Conservation (phyloP, 2,329 filamentous ascomycete species). For the Didymella sp. region DNA sequence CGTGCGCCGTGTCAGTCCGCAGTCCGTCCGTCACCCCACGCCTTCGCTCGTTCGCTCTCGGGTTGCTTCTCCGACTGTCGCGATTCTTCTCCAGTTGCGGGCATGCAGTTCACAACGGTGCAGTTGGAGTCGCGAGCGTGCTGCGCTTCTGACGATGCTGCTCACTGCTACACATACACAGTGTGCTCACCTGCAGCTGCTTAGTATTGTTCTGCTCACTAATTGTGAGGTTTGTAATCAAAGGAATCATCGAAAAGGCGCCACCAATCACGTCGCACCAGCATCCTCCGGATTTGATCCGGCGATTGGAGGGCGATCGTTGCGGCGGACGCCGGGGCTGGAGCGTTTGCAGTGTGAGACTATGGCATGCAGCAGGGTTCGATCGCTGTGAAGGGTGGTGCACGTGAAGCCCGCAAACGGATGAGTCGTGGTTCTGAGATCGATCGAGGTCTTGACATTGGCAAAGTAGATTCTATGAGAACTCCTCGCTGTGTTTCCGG, state of each 20-base stretch:
- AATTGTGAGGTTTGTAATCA: slow-evolving; percentile 16
- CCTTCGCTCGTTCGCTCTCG: neutral
- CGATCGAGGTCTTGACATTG: neutral
- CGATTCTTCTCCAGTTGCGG: slow-evolving; percentile 3
- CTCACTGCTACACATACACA: slow-evolving; percentile 1
- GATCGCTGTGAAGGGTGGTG: neutral
- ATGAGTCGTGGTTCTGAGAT: neutral
- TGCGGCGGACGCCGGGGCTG: slow-evolving; percentile 7
- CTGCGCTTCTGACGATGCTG: slow-evolving; percentile 3
- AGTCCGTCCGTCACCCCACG: slow-evolving; percentile 13
- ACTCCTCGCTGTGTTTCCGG: neutral
- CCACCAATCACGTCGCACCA: slow-evolving; percentile 14
- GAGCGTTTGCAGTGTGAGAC: slow-evolving; percentile 13
- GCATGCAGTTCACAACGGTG: slow-evolving; percentile 1
- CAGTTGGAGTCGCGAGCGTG: neutral
- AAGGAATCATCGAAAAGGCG: neutral
- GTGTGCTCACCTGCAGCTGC: neutral
- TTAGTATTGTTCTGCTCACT: slow-evolving; percentile 9
- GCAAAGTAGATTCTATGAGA: neutral
- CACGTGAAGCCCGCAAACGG: slow-evolving; percentile 16
- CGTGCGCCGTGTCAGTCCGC: slow-evolving; percentile 1
- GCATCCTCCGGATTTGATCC: slow-evolving; percentile 3
- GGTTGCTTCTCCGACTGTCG: slow-evolving; percentile 8
- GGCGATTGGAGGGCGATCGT: slow-evolving; percentile 12
- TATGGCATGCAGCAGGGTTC: neutral